Conservation (phyloP, 805 yeast genomes). For the Metschnikowia lachancei region DNA sequence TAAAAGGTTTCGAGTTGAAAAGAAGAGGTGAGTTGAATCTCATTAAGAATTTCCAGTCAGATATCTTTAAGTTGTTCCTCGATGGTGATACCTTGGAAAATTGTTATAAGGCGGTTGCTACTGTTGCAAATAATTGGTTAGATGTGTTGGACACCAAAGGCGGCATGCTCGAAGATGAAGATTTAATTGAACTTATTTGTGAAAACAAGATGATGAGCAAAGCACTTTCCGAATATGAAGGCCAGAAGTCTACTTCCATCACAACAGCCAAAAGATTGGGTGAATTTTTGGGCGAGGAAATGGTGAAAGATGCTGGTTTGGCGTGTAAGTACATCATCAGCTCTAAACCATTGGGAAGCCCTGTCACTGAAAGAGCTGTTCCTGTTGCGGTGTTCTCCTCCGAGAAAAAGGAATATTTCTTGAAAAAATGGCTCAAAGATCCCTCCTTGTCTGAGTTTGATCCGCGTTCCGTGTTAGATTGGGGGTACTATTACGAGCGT, state of each 20-base stretch:
- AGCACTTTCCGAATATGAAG: constrained; percentile 81
- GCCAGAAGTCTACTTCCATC: constrained; percentile 90
- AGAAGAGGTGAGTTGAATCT: constrained; percentile 94
- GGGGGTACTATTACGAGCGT: constrained; percentile 90
- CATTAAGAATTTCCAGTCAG: constrained; percentile 92
- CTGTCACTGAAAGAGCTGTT: constrained; percentile 93
- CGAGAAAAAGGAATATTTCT: constrained; percentile 71
- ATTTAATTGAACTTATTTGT: constrained; percentile 89
- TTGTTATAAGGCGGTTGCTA: constrained; percentile 87
- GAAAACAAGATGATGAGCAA: constrained; percentile 96
- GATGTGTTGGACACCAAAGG: constrained; percentile 91
- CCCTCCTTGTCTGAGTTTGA: constrained; percentile 75
- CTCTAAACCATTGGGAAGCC: constrained; percentile 74
- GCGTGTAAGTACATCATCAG: constrained; percentile 94
- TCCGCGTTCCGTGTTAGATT: constrained; percentile 84
- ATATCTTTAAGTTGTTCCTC: constrained; percentile 84
- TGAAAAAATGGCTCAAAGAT: constrained; percentile 86
- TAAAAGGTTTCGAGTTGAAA: constrained; percentile 94
- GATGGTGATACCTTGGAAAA: constrained; percentile 76
- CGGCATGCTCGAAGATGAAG: constrained; percentile 84
- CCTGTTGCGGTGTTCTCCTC: constrained; percentile 96
- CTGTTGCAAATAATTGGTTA: constrained; percentile 92
- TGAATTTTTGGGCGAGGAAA: constrained; percentile 91
- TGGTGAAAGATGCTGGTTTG: constrained; percentile 94
- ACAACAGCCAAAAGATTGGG: constrained; percentile 93